phyloP scores from a whole-genome alignment of 129 eudicot species.

The Sambucus nigra region DNA sequence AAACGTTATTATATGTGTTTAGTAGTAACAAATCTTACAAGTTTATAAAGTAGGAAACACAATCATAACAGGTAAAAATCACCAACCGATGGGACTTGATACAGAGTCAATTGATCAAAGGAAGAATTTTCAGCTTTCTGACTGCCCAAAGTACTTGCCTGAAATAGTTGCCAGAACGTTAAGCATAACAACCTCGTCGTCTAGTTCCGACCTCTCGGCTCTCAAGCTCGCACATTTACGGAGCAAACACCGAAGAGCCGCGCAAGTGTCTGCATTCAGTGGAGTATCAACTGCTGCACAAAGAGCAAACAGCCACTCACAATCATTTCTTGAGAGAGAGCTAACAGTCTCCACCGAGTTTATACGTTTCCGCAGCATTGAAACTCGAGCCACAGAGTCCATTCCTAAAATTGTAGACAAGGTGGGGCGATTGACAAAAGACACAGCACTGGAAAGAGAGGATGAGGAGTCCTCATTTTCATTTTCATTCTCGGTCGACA shows the following conservation, averaged over 20 bases:
- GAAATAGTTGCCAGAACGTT: slow-evolving; percentile 68
- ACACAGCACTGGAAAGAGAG: slow-evolving; percentile 3
- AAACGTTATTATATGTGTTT: too few species aligned
- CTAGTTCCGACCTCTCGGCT: slow-evolving; percentile 50
- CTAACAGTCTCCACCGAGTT: slow-evolving; percentile 31
- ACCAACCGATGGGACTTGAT: too few species aligned
- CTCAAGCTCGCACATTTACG: slow-evolving; percentile 69
- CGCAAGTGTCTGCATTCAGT: slow-evolving; percentile 60
- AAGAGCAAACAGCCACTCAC: slow-evolving; percentile 83
- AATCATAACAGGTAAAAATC: too few species aligned
- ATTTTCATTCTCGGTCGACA: background rate
- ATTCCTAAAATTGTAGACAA: slow-evolving; percentile 38
- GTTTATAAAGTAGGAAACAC: too few species aligned
- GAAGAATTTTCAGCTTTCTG: slow-evolving; percentile 26
- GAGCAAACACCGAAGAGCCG: slow-evolving; percentile 69
- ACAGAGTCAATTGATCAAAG: too few species aligned
- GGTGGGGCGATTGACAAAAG: slow-evolving; percentile 33
- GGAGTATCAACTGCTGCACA: slow-evolving; percentile 82
- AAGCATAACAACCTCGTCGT: slow-evolving; percentile 75
- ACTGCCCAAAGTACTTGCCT: slow-evolving; percentile 83
- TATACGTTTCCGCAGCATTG: slow-evolving; percentile 53
- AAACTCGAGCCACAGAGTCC: slow-evolving; percentile 59
- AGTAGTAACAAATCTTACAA: too few species aligned
- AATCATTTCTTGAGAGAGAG: slow-evolving; percentile 33
- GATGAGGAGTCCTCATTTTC: background rate